Conservation (phyloP, 2,329 filamentous ascomycete genomes). For the Colletotrichum truncatum region DNA sequence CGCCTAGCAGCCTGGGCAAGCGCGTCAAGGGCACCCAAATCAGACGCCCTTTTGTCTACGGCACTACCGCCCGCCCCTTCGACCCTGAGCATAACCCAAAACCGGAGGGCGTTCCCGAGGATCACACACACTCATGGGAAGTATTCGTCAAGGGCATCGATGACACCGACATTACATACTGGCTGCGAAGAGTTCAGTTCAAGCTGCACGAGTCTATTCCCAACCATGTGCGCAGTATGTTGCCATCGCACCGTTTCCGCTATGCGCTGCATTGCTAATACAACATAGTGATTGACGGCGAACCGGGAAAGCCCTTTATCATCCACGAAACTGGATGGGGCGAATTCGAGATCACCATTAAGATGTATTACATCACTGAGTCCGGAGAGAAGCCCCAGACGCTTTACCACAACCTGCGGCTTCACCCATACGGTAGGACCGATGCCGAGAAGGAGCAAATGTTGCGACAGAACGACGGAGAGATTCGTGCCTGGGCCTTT, state of each 20-base stretch:
- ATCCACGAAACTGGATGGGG: constrained; percentile 96
- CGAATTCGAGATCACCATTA: constrained; percentile 96
- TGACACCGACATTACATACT: constrained; percentile 91
- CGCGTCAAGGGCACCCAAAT: constrained; percentile 74
- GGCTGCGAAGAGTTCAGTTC: constrained; percentile 97
- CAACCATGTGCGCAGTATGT: constrained; percentile 82
- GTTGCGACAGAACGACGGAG: constrained; percentile 61
- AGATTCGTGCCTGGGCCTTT: constrained; percentile 83
- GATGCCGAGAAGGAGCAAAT: constrained; percentile 75
- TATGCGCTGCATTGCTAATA: constrained; percentile 28
- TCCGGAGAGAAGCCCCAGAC: constrained; percentile 94
- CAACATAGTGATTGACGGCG: constrained; percentile 72
- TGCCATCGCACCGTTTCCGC: constrained; percentile 15
- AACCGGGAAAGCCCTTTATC: constrained; percentile 75
- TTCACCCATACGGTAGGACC: constrained; percentile 89
- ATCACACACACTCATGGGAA: constrained; percentile 97
- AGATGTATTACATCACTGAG: constrained; percentile 90
- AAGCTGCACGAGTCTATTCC: constrained; percentile 98
- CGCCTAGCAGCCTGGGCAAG: constrained; percentile 66
- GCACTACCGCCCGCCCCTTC: constrained; percentile 82
- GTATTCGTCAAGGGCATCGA: constrained; percentile 93
- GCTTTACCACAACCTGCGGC: constrained; percentile 89
- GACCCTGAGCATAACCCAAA: constrained; percentile 81
- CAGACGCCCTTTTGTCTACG: constrained; percentile 75
- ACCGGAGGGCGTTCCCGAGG: constrained; percentile 79